Evolutionary conservation across 805 yeast genomes (phyloP), one percentile per base, ranked within the genome.

Genomic region (Millerozyma miso): DNA sequence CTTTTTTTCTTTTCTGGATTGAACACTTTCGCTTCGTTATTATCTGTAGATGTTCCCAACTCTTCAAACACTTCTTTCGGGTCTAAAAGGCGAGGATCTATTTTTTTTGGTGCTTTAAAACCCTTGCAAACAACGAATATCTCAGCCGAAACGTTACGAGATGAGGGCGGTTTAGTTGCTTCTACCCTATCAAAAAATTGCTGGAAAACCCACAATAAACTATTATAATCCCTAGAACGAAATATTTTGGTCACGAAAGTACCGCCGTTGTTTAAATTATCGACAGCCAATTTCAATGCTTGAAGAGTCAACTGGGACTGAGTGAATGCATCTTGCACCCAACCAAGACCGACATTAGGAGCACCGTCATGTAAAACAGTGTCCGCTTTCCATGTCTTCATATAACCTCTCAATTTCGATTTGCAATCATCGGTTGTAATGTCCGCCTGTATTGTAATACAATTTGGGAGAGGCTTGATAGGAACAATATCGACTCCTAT

Each of bases 401-500:
- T 83, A 60, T 91, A 89, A 20, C 97, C 97, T 60, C 98, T 80
- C 49, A 93, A 76, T 63, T 80, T 88, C 35, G 97, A 88, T 54
- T 97, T 78, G 74, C 99, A 93, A 67, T 91, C 97, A 57, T 93
- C 98, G 5, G 99, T 91, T 1, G 99, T 93, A 59, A 93, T 93
- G 71, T 93, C 99, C 31, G 95, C 85, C 62, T 89, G 97, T 65
- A 93, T 93, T 2, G 97, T 84, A 49, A 89, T 90, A 57, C 85
- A 85, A 59, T 93, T 90, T 19, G 98, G 97, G 60, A 93, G 75
- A n/a, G 97, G 84, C 60, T 88, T 91, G 72, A 93, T 93, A 14
- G 97, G 97, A 29, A 90, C 98, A 56, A 93, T 84, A 77, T 93
- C 99, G n/a, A 93, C 99, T 65, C 99, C 99, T 42, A 93, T 88